Conservation (phyloP, 2,329 filamentous ascomycete genomes). For the Colletotrichum limetticola region DNA sequence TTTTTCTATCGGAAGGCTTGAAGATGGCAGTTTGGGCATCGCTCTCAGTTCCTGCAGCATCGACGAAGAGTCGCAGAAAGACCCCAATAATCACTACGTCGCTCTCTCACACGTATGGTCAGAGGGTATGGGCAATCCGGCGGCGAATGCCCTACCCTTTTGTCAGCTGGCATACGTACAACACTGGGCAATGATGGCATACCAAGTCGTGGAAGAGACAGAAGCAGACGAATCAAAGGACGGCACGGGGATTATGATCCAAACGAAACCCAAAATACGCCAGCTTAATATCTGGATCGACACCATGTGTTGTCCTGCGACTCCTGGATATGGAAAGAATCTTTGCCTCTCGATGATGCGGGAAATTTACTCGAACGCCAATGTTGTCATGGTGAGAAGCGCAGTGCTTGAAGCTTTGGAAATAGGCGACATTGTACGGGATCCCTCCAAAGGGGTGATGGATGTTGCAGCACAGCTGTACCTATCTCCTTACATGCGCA, state of each 20-base stretch:
- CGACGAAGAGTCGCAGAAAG: constrained; percentile 5
- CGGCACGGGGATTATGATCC: not conserved
- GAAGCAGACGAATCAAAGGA: not conserved
- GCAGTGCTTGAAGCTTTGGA: not conserved
- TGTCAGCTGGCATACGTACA: constrained; percentile 14
- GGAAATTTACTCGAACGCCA: constrained; percentile 22
- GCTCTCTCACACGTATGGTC: constrained; percentile 25
- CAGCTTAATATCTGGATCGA: constrained; percentile 9
- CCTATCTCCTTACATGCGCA: constrained; percentile 21
- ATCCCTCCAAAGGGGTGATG: constrained; percentile 1
- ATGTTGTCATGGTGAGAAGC: constrained; percentile 18
- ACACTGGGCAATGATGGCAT: not conserved
- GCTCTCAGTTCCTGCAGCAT: not conserved
- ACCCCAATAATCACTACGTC: constrained; percentile 12
- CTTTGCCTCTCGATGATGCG: constrained; percentile 17
- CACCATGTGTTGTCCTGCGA: constrained; percentile 13
- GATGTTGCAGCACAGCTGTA: constrained; percentile 14
- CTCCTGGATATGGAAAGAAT: constrained; percentile 9
- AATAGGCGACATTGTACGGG: not conserved
- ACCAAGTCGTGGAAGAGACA: constrained; percentile 8
- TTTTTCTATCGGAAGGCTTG: constrained; percentile 7
- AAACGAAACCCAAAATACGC: not conserved
- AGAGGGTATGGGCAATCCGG: constrained; percentile 6
- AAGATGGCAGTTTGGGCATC: constrained; percentile 3
- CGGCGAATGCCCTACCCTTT: constrained; percentile 12